These are phyloP conservation scores for Coffea eugenioides DNA, from an alignment of 257 asterid species.

Conservation along the genomic window DNA sequence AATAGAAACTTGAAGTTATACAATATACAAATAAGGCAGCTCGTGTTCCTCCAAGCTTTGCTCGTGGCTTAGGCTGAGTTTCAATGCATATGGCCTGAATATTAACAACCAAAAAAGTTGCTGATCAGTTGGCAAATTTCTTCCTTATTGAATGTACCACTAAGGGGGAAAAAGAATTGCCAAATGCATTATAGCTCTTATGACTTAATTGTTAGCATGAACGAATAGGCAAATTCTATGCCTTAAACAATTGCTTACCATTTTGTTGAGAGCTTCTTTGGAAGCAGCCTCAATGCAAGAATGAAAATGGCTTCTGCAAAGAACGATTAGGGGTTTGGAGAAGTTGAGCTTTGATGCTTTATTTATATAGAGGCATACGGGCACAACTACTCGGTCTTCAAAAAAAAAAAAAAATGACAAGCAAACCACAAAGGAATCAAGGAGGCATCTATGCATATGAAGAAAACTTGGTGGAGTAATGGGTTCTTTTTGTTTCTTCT, in stretches of 20 bases:
- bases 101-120: not conserved
- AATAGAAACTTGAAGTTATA: constrained; percentile 13
- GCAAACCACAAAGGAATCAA: constrained; percentile 28
- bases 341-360: not conserved
- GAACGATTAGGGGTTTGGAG: constrained; percentile 12
- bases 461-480: not conserved
- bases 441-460: constrained; percentile 17
- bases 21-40: constrained; percentile 52
- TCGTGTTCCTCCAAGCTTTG: constrained; percentile 48
- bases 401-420: constrained; percentile 11
- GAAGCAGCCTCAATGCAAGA: not conserved
- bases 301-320: not conserved
- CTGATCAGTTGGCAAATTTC: not conserved
- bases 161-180: not conserved
- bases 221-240: not conserved
- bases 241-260: constrained; percentile 18
- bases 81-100: constrained; percentile 38
- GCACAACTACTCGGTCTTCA: not conserved
- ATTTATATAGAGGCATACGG: constrained; percentile 19
- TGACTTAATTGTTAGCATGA: not conserved
- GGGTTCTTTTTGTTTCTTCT: constrained; percentile 28
- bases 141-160: no score
- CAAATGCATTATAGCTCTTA: not conserved
- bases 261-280: constrained; percentile 9
- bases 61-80: constrained; percentile 23